Evolutionary conservation across 257 asterid genomes (phyloP).

Genomic region (Leptodermis oblonga): DNA sequence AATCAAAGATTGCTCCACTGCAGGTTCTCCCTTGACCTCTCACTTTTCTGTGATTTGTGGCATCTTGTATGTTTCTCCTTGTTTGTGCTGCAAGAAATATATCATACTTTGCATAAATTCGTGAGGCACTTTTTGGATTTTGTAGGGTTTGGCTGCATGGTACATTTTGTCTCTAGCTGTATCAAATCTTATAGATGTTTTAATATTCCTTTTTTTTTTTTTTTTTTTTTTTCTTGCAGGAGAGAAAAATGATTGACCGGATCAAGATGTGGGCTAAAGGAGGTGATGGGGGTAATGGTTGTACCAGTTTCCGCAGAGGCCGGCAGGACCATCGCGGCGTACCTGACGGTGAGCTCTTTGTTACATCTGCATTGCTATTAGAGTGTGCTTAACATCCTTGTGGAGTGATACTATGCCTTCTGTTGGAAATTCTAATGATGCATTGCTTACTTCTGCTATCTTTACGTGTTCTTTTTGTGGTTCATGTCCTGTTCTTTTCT

Average conservation of each 20-base stretch:
- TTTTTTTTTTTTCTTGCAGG: constrained; percentile 69
- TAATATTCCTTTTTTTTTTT: constrained; percentile 15
- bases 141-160: neutral
- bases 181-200: neutral
- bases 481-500: neutral
- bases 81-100: neutral
- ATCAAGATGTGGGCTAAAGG: constrained; percentile 81
- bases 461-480: neutral
- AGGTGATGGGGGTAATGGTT: constrained; percentile 96
- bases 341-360: constrained; percentile 71
- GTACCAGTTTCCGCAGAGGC: constrained; percentile 78
- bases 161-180: neutral
- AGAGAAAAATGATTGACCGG: constrained; percentile 81
- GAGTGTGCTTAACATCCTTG: neutral
- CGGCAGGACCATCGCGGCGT: constrained; percentile 75
- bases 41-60: constrained; percentile 2
- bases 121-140: neutral
- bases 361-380: neutral
- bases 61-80: neutral
- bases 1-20: constrained; percentile 60
- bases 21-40: constrained; percentile 43
- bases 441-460: neutral
- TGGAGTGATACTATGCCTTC: neutral
- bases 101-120: neutral
- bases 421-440: constrained; percentile 1